Evolutionary conservation across 129 eudicot species (phyloP), one percentile per base, ranked within the genome.

Genomic region (Glebionis coronaria): DNA sequence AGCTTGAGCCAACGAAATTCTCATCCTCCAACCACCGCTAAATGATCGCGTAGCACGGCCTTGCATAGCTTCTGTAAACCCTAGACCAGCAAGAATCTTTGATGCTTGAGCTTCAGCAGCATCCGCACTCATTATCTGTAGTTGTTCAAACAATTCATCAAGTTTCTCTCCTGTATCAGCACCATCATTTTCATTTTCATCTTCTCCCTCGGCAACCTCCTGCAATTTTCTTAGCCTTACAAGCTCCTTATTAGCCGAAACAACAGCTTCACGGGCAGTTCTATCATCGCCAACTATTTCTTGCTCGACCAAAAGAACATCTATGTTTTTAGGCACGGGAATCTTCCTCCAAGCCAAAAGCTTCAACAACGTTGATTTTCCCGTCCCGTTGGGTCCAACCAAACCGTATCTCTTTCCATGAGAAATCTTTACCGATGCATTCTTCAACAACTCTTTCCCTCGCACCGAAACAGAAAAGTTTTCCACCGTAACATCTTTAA

Each of bases 101-200:
- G 65, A 61, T n/a, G 65, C 65, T 61, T 61, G 65, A 12, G 65
- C 65, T 61, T 61, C 65, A 29, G 65, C 65, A 8, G 65, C 65
- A 61, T 61, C 65, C 29, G 65, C 38, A 29, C 65, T 49, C 65
- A 61, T 61, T 16, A 15, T 9, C 14, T 61, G 47, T 49, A 61
- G 35, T 13, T 61, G 15, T 61, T 61, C 65, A 35, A 35, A 61
- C 16, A 61, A 35, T 3, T 61, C 49, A 31, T 25, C 49, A 61
- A 61, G 65, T 61, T 61, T 61, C 65, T 61, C 65, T 29, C 47
- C 65, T 9, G 47, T 31, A 61, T 61, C 65, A 3, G 23, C 65
- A 31, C 28, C 27, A 18, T 42, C 35, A 15, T 61, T 40, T 15
- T 25, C 67, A 40, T 42, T 62, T n/a, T n/a, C n/a, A n/a, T n/a